These are phyloP conservation scores for Nicotiana attenuata DNA, from an alignment of 257 asterid species.

Conservation along the genomic window DNA sequence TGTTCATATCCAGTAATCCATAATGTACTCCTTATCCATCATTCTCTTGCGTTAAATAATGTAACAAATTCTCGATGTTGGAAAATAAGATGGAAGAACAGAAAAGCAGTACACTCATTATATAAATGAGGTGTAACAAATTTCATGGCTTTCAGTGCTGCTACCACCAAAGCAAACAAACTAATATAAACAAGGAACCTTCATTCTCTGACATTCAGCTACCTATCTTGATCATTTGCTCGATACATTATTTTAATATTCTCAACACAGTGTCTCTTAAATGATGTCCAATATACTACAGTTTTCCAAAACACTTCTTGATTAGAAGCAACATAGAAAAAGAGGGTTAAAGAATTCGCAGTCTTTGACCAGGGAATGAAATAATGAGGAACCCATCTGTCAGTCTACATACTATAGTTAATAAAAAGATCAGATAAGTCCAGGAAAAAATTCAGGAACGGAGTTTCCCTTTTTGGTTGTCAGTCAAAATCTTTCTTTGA, in stretches of 20 bases:
- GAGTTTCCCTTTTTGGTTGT: background rate
- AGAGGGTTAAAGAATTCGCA: background rate
- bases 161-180: background rate
- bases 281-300: background rate
- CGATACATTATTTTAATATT: background rate
- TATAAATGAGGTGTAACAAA: background rate
- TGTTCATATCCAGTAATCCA: background rate
- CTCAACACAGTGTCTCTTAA: background rate
- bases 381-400: background rate
- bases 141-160: background rate
- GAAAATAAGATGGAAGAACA: conserved; percentile 3
- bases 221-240: background rate
- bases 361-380: background rate
- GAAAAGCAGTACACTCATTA: background rate
- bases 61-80: background rate
- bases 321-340: conserved; percentile 1
- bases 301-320: background rate
- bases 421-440: background rate
- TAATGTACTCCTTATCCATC: background rate
- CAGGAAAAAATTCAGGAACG: background rate
- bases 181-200: background rate
- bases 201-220: background rate
- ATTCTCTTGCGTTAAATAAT: conserved; percentile 1
- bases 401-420: background rate
- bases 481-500: background rate